Base-by-base conservation (phyloP, 768 basidiomycete genomes). In the Cystobasidium ongulense region DNA sequence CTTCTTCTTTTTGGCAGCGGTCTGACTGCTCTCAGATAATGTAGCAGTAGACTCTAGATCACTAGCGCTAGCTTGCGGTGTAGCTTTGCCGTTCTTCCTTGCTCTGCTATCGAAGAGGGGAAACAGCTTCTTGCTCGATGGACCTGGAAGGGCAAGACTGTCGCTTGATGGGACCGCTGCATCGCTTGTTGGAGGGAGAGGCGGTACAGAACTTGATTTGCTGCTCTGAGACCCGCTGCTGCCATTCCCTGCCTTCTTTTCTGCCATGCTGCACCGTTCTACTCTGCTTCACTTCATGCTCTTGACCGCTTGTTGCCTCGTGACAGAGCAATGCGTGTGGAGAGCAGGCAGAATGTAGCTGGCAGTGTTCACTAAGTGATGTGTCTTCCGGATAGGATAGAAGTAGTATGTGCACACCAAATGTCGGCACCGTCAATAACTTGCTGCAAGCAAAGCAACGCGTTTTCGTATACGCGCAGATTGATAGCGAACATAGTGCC, bases 51-150 rank as follows among this genome's bases (percentile, higher is more conserved):
- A 59, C 2, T 35, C 57, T 29, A 11, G 7, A 46, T 11, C 21
- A 21, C 63, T 41, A 18, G 36, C 39, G 15, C 63, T 23, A 39
- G 10, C 17, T 17, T n/a, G 4, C 33, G 13, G 27, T 36, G 27
- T 39, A 25, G 63, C 63, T 38, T 41, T 64, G 21, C 38, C 38
- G 39, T 35, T 35, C 63, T 64, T 64, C 63, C 23, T 64, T 29
- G 63, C 63, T 27, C 21, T 39, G 31, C 17, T 13, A 36, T 27
- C 63, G n/a, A 64, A 64, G 8, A 64, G 63, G 36, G 63, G 63
- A 27, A 64, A 64, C 21, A 64, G 35, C 63, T 64, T 64, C 63
- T 64, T 64, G 46, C 46, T 50, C 3, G 46, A 21, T 50, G 46
- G 46, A 50, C 46, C 46, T 50, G 46, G 46, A 50, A 50, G 46